A percentile compares a stretch with the other conserved stretches of the same genome.
Conservation (phyloP, 2,329 filamentous ascomycete genomes). For the Ophiostoma quercus region DNA sequence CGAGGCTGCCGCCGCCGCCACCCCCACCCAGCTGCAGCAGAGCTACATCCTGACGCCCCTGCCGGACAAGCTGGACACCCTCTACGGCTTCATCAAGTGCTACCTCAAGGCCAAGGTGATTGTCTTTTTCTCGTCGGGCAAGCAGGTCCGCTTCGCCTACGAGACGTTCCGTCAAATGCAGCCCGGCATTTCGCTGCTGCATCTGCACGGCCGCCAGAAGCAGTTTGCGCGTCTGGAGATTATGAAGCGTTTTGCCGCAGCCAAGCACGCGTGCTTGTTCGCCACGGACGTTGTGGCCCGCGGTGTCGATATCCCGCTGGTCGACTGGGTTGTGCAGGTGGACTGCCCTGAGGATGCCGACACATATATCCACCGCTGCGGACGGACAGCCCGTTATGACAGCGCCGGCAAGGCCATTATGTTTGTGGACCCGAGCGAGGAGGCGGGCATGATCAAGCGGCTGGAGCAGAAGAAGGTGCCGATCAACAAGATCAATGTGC, state of each 20-base stretch:
- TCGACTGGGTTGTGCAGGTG: conserved; percentile 98
- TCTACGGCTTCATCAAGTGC: conserved; percentile 87
- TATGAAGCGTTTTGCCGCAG: conserved; percentile 71
- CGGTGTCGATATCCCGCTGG: conserved; percentile 90
- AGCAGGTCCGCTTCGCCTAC: conserved; percentile 94
- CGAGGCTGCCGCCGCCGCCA: conserved; percentile 71
- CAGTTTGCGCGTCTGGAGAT: conserved; percentile 84
- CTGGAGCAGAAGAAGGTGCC: conserved; percentile 86
- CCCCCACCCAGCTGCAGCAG: conserved; percentile 78
- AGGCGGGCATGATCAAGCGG: conserved; percentile 80
- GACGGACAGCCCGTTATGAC: conserved; percentile 89
- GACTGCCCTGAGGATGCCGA: conserved; percentile 95
- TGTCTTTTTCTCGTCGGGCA: conserved; percentile 90
- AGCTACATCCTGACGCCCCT: conserved; percentile 85
- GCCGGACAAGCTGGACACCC: conserved; percentile 80
- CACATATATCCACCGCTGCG: conserved; percentile 95
- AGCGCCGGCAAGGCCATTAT: conserved; percentile 80
- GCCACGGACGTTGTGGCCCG: conserved; percentile 92
- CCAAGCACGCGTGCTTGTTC: conserved; percentile 83
- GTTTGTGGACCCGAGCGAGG: conserved; percentile 88
- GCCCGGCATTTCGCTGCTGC: conserved; percentile 85
- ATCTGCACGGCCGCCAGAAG: conserved; percentile 91
- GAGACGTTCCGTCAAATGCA: conserved; percentile 90
- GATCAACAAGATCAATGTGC: conserved; percentile 78
- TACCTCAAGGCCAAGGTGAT: conserved; percentile 93